A percentile compares a stretch with the other conserved stretches of the same genome.
Conservation (phyloP, 805 yeast species). For the Saccharomycopsis lassenensis region DNA sequence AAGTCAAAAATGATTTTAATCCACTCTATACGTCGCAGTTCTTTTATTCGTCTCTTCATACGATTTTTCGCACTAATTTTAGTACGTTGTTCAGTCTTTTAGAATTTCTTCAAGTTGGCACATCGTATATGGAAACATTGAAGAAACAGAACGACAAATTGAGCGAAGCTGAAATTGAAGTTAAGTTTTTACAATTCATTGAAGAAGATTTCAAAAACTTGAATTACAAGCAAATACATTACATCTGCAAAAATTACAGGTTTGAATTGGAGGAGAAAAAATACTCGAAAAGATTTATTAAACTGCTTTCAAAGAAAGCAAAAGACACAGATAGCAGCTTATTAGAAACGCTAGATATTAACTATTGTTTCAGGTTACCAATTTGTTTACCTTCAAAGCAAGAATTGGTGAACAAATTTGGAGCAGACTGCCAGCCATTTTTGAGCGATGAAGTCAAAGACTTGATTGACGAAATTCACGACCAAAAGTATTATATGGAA, state of each 20-base stretch:
- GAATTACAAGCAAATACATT: conserved; percentile 59
- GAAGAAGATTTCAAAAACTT: conserved; percentile 47
- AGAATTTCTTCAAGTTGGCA: conserved; percentile 17
- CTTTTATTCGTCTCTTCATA: conserved; percentile 11
- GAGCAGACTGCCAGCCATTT: conserved; percentile 63
- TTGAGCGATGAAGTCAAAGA: conserved; percentile 63
- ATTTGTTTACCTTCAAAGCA: conserved; percentile 60
- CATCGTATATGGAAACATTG: conserved; percentile 4
- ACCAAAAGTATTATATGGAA: conserved; percentile 24
- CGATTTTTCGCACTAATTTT: conserved; percentile 13
- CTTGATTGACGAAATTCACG: conserved; percentile 57
- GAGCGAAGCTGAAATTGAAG: conserved; percentile 20
- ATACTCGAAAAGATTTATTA: conserved; percentile 42
- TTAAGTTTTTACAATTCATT: conserved; percentile 19
- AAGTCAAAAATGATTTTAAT: conserved; percentile 1
- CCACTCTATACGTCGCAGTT: conserved; percentile 10
- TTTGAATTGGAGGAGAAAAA: conserved; percentile 76
- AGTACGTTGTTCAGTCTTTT: conserved; percentile 14
- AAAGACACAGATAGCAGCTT: too few relatives aligned
- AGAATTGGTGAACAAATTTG: conserved; percentile 67
- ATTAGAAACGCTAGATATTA: too few relatives aligned
- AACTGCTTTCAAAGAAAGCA: conserved; percentile 22
- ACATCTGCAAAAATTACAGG: conserved; percentile 63
- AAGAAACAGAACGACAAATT: neutral
- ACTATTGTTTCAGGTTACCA: conserved; percentile 29